Evolutionary conservation across 2,329 filamentous ascomycete species (phyloP).

Genomic region (Capronia epimyces): DNA sequence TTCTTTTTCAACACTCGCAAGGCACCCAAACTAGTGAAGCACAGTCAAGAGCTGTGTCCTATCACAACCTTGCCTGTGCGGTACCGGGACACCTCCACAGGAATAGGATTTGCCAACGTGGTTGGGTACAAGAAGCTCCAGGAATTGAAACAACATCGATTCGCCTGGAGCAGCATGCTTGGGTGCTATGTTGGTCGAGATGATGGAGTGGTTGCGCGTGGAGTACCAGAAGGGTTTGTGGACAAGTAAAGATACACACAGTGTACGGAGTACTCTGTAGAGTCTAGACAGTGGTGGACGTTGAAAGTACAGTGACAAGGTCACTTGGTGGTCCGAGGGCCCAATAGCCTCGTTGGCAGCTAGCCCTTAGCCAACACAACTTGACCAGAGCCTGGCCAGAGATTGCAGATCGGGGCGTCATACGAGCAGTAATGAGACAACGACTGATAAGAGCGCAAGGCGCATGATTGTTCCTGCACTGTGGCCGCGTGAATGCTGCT

Average conservation of each 20-base stretch:
- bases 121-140: slow-evolving; percentile 61
- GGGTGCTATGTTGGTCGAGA: slow-evolving; percentile 73
- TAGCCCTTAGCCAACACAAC: background rate
- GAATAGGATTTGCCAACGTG: slow-evolving; percentile 71
- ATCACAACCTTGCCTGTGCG: slow-evolving; percentile 77
- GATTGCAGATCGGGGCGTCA: background rate
- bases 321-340: slow-evolving; percentile 6
- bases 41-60: slow-evolving; percentile 57
- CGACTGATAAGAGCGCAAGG: background rate
- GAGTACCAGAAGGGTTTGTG: slow-evolving; percentile 73
- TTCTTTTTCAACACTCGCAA: slow-evolving; percentile 53
- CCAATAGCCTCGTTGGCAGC: background rate
- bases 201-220: slow-evolving; percentile 51
- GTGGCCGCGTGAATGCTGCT: too few relatives aligned
- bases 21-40: slow-evolving; percentile 45
- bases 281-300: too few relatives aligned
- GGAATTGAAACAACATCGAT: slow-evolving; percentile 74
- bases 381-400: background rate
- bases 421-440: background rate
- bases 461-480: background rate
- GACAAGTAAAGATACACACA: slow-evolving; percentile 30
- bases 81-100: slow-evolving; percentile 80
- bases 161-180: slow-evolving; percentile 74
- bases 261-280: too few relatives aligned
- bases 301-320: background rate